Evolutionary conservation across 1,284 basidiomycete genomes (phyloP).

Genomic region (Pseudozyma tsukubaensis): DNA sequence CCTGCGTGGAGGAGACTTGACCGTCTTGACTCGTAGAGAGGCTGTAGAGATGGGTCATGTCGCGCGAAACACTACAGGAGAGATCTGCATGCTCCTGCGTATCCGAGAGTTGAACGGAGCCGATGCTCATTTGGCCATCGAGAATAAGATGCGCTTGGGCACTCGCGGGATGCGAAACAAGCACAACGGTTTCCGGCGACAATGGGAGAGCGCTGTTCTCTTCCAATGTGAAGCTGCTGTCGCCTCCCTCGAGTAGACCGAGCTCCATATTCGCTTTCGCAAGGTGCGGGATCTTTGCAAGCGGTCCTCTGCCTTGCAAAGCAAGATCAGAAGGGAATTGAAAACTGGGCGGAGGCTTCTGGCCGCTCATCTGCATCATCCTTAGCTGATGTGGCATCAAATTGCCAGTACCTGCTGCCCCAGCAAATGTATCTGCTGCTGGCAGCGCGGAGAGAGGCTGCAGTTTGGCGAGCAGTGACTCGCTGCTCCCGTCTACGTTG

Average conservation of each 20-base stretch:
- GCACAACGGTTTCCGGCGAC: slow-evolving; percentile 27
- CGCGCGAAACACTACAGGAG: slow-evolving; percentile 12
- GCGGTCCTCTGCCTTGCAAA: slow-evolving; percentile 25
- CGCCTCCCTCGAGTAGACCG: slow-evolving; percentile 29
- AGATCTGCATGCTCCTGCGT: not conserved
- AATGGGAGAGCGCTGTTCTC: slow-evolving; percentile 19
- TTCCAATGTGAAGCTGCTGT: slow-evolving; percentile 9
- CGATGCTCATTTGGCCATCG: slow-evolving; percentile 35
- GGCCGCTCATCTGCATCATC: slow-evolving; percentile 52
- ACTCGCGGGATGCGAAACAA: slow-evolving; percentile 9
- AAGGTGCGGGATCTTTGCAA: slow-evolving; percentile 19
- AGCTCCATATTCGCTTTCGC: slow-evolving; percentile 18
- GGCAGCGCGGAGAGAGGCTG: slow-evolving; percentile 29
- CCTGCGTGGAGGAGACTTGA: slow-evolving; percentile 3
- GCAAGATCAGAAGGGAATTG: slow-evolving; percentile 31
- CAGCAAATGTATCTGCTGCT: slow-evolving; percentile 32
- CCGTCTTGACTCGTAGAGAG: slow-evolving; percentile 1
- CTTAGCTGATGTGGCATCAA: slow-evolving; percentile 51
- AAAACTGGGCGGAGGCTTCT: slow-evolving; percentile 35
- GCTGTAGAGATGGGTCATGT: slow-evolving; percentile 11
- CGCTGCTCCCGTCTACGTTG: slow-evolving; percentile 16
- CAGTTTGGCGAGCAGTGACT: slow-evolving; percentile 24
- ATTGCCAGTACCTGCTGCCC: slow-evolving; percentile 15
- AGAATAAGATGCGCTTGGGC: slow-evolving; percentile 17
- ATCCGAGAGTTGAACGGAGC: slow-evolving; percentile 7